A percentile compares a stretch with the other conserved stretches of the same genome.
Evolutionary conservation across 2,329 filamentous ascomycete genomes (phyloP).

Genomic region (Phaeoacremonium minimum): DNA sequence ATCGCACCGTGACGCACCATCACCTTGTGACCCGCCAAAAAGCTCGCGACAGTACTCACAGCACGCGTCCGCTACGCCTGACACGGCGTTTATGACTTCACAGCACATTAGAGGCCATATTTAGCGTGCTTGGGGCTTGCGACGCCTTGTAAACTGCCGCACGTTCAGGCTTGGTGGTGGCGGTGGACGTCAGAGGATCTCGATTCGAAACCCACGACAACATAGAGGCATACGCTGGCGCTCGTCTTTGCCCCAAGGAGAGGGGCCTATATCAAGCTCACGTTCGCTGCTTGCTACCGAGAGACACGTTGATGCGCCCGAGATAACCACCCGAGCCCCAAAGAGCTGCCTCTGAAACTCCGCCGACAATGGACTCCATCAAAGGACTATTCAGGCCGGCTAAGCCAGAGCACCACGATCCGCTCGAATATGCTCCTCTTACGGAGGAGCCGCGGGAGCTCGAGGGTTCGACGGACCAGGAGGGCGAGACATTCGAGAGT

Average conservation of each 20-base stretch:
- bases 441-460: conserved; percentile 18
- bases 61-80: no score
- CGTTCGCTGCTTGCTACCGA: neutral
- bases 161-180: neutral
- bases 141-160: neutral
- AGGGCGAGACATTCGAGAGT: conserved; percentile 23
- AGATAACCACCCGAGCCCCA: no score
- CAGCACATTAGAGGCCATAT: no score
- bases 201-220: neutral
- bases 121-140: neutral
- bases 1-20: no score
- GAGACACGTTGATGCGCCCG: neutral
- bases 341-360: no score
- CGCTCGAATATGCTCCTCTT: conserved; percentile 27
- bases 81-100: no score
- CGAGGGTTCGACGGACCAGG: conserved; percentile 19
- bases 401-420: conserved; percentile 19
- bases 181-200: neutral
- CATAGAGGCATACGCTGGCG: neutral
- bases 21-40: no score
- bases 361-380: conserved; percentile 31
- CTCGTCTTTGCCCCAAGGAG: no score
- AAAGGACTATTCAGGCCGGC: conserved; percentile 25
- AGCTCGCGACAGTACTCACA: no score
- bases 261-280: neutral